Percentiles rank a stretch among this genome's conserved stretches.
phyloP scores from a whole-genome alignment of 208 protist species.

The Phytomonas francai region DNA sequence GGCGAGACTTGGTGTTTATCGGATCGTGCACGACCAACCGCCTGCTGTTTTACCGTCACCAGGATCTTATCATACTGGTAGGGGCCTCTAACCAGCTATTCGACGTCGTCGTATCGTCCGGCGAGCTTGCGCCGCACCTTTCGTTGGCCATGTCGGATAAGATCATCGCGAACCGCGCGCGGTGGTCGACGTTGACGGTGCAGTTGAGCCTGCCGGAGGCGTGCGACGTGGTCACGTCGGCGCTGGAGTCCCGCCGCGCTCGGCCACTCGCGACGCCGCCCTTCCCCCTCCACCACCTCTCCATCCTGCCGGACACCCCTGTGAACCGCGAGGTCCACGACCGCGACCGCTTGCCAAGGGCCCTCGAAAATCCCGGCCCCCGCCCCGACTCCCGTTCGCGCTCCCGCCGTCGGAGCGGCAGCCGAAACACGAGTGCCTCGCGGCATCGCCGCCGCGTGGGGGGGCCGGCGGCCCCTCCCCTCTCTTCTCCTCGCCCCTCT shows the following conservation, averaged over 20 bases:
- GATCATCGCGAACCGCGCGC: background rate
- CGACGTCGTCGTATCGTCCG: slow-evolving; percentile 39
- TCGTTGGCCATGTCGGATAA: slow-evolving; percentile 16
- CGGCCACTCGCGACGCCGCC: slow-evolving; percentile 25
- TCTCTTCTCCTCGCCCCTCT: no score
- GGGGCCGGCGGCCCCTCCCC: no score
- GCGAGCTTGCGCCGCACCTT: background rate
- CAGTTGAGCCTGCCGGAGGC: slow-evolving; percentile 23
- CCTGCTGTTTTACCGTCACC: slow-evolving; percentile 48
- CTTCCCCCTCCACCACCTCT: slow-evolving; percentile 9
- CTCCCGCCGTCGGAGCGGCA: no score
- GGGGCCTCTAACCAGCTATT: slow-evolving; percentile 48
- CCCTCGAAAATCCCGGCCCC: slow-evolving; percentile 1
- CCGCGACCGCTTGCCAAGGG: slow-evolving; percentile 9
- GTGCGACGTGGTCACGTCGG: slow-evolving; percentile 37
- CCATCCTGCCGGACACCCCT: slow-evolving; percentile 14
- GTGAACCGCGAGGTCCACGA: slow-evolving; percentile 23
- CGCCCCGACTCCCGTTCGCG: background rate
- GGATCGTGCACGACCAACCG: slow-evolving; percentile 60
- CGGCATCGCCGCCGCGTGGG: no score
- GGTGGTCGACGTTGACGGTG: slow-evolving; percentile 23
- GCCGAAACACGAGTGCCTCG: no score
- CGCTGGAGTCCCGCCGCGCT: slow-evolving; percentile 36
- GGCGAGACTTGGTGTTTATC: slow-evolving; percentile 30
- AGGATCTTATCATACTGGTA: slow-evolving; percentile 34